Evolutionary conservation across 768 basidiomycete genomes (phyloP), one percentile per base, ranked within the genome.

Genomic region (Xerocomus spinulosus): DNA sequence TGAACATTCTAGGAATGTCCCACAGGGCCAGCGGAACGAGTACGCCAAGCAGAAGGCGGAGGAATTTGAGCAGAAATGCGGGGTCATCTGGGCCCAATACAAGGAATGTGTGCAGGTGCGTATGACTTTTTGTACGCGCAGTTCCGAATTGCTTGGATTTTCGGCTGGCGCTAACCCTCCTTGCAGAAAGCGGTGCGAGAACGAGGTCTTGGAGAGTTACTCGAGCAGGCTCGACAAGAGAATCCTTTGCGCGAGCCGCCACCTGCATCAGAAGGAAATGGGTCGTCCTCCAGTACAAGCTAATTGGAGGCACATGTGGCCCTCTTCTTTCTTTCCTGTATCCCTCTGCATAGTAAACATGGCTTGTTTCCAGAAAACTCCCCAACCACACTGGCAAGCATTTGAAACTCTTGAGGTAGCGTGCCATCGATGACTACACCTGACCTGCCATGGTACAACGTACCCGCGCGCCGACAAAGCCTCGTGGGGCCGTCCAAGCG

Each of bases 51-150:
- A 78, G 50, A 94, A 93, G 68, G 89, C 91, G 5, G 84, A 85
- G 34, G 89, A 95, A 65, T 95, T 93, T 63, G 84, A 97, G 57
- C 64, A 73, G 37, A 85, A 83, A 40, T 97, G 95, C 56, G 94
- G 93, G 9, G 78, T 74, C 54, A 67, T 91, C 14, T 97, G 93
- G 89, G 70, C 76, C 37, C 75, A 75, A 52, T 97, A 97, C 67
- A 82, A 82, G 51, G 70, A 68, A 3, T 97, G 94, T 64, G 77
- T 97, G 6, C 83, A 87, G 75, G 95, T 93, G 48, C 35, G 83
- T 70, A 6, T 17, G 18, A 25, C 2, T 33, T 30, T 30, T 18
- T 18, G 33, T 9, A 9, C 25, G 9, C 29, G 21, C 9, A 8
- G 25, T 23, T 21, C 12, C n/a, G 20, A 23, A 6, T 13, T 26